Evolutionary conservation across 192 early-diverging fungal genomes (phyloP), one percentile per base, ranked within the genome.

Genomic region (Chytriomyces sp.): DNA sequence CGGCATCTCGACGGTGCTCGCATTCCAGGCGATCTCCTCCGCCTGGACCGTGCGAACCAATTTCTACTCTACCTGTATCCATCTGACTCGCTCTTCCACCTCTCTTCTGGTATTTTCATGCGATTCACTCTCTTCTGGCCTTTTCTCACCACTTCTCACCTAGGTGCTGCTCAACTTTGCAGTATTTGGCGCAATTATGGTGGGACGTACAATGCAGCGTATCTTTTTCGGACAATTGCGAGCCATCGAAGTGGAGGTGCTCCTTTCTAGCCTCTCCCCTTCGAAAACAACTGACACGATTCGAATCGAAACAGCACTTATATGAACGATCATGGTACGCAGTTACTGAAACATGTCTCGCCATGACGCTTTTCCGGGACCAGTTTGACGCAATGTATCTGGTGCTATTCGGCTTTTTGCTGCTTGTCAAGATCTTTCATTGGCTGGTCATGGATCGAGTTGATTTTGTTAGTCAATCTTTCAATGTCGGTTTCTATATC

Each of bases 311-410:
- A 16, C 45, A 94, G 92, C 96, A 97, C 76, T 84, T 98, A n/a
- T 98, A 99, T 77, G 97, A 99, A 79, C 89, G 93, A 26, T 93
- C 95, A 10, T 99, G 97, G 97, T 94, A 96, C 82, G 94, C 96
- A 8, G 91, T 99, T 50, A 97, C 96, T 47, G 97, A 99, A 80
- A 97, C 95, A 5, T 95, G 94, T 79, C 83, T 99, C 50, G 96
- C 96, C 23, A 93, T 98, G 90, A 97, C 97, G 8, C 91, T 97
- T 50, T 95, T 99, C 82, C 88, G 94, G 47, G 96, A 97, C 81
- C 94, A 97, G 81, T 98, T 98, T 80, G 92, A 97, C 79, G 87
- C 92, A 9, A 91, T 83, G 23, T 97, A 95, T 69, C 84, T 96
- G 11, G 83, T 91, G 43, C 86, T 95, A 43, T 95, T 99, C 83